Evolutionary conservation across 495 filamentous ascomycete species (phyloP), one percentile per base, ranked within the genome.

Genomic region (Rusavskia elegans): DNA sequence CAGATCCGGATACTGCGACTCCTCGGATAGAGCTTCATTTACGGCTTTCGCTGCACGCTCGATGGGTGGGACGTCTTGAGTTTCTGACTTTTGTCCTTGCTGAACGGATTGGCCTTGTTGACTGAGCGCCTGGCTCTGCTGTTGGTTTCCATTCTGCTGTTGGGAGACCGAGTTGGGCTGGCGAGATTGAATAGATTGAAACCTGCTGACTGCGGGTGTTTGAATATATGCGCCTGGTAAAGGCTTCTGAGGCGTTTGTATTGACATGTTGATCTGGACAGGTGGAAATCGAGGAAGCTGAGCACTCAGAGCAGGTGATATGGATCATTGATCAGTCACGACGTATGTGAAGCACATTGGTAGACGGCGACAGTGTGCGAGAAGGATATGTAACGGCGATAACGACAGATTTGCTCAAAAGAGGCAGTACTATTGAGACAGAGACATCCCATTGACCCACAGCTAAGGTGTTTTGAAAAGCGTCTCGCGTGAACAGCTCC

Each of bases 1-100:
- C 5, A 99, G 71, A 55, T 93, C 87, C 9, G 89, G 89, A 62
- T 86, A 97, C 59, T 81, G 80, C 58, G 79, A 73, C 61, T 97
- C 93, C 50, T 74, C 72, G 32, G 70, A 64, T 23, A 97, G 67
- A 14, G 80, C 79, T 57, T 84, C 77, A 68, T 90, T 92, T 60
- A 99, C 79, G n/a, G 83, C 89, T 36, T 72, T 71, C 40, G 88
- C 84, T 8, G 85, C 92, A 59, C 88, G 85, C 51, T 84, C 78
- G 53, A 93, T 72, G 1, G 85, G 57, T 23, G 53, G 53, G 16
- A 62, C 41, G 44, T 51, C 49, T 41, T 59, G 53, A 25, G 19
- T 29, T 20, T 45, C 36, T 21, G 55, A 27, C 23, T 14, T 59
- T 30, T 45, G 39, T 17, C 35, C 25, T 45, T 48, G 37, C 48